Evolutionary conservation across 257 asterid genomes (phyloP), one percentile per base, ranked within the genome.

Genomic region (Anisodus tanguticus): DNA sequence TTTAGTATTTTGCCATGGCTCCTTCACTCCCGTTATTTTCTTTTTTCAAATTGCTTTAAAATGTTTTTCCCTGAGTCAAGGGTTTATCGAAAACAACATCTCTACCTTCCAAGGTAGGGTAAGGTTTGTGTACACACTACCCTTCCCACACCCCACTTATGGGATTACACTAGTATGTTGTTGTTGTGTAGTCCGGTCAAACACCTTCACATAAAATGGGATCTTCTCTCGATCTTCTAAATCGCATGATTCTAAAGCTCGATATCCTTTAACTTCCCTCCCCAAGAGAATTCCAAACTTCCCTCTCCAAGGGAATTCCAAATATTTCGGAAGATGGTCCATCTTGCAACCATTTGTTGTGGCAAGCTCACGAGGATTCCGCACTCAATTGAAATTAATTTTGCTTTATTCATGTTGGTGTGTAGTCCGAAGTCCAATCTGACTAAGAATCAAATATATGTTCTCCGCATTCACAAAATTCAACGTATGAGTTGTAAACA

Each of bases 391-490:
- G 74, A 35, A 9, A 66, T 67, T 67, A 35, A 3, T 67, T 67
- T 67, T 67, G 37, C 22, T 67, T 13, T 67, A 49, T 6, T 13
- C 49, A 15, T 37, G 51, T 43, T 67, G 76, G 22, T 67, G 76
- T 67, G 51, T 67, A 12, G 76, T 6, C 22, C 19, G 6, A 67
- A 67, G 43, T 67, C 49, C 76, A 37, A 13, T 74, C 80, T 49
- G 59, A 13, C 58, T 19, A 74, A 49, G 59, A 19, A 19, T 22
- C 59, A 26, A 49, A 49, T 49, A 49, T 49, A 74, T 22, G 43
- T 47, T 74, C 43, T 49, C 62, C 22, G 6, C 80, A 74, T 74
- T 49, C 62, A 74, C 60, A 74, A 49, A 74, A 51, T 74, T 74
- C 80, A 49, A 74, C 17, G 43, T 22, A 47, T 22, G 60, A 74